A percentile compares a stretch with the other conserved stretches of the same genome.
phyloP scores from a whole-genome alignment of 768 basidiomycete genomes.

The Rhizopogon salebrosus region DNA sequence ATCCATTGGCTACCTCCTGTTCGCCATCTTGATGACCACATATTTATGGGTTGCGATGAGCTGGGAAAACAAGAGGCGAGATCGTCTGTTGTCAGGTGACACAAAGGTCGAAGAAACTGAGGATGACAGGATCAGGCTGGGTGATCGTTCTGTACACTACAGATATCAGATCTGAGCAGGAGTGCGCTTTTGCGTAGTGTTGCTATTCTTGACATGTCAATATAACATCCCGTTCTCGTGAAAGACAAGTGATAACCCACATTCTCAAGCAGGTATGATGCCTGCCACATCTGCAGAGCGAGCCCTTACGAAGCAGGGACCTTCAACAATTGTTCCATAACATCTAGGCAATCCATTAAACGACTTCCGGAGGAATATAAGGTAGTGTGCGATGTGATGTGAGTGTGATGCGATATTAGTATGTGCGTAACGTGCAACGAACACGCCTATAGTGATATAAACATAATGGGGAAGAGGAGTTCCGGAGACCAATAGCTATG shows the following conservation, averaged over 20 bases:
- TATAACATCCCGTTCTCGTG: too few species aligned
- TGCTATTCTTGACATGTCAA: too few species aligned
- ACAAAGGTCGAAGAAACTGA: constrained; percentile 15
- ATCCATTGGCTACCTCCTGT: constrained; percentile 53
- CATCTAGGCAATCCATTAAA: constrained; percentile 1
- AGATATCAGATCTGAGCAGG: constrained; percentile 22
- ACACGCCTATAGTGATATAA: constrained; percentile 1
- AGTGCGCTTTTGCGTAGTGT: constrained; percentile 1
- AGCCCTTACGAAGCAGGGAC: too few species aligned
- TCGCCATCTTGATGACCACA: constrained; percentile 37
- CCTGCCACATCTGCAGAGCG: too few species aligned
- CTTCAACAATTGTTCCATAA: neutral
- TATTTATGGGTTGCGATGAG: constrained; percentile 46
- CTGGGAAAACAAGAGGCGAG: constrained; percentile 44
- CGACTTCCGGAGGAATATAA: constrained; percentile 15
- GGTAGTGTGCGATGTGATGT: constrained; percentile 11
- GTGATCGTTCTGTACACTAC: constrained; percentile 26
- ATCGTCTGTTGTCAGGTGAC: constrained; percentile 15
- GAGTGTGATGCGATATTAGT: constrained; percentile 4
- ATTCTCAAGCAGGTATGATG: too few species aligned
- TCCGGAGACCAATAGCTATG: constrained; percentile 5
- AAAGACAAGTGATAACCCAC: too few species aligned
- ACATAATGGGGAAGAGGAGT: constrained; percentile 1
- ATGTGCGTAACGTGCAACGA: constrained; percentile 1
- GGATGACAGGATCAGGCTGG: constrained; percentile 19